Conservation (phyloP, 805 yeast species). For the Candida cerambycidarum region DNA sequence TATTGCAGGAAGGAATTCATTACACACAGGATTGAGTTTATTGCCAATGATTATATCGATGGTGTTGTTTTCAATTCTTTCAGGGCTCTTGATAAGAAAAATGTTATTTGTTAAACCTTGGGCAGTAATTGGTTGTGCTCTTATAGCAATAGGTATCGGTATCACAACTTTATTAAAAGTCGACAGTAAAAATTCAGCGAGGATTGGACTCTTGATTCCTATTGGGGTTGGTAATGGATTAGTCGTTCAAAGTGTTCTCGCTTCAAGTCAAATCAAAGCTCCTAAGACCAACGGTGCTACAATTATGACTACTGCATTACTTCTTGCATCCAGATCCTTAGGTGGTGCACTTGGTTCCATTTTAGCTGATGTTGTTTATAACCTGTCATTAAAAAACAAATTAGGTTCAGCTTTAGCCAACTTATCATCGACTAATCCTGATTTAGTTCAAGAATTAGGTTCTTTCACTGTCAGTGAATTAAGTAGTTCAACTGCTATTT, state of each 20-base stretch:
- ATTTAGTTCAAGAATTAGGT: slow-evolving; percentile 9
- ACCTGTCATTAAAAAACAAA: slow-evolving; percentile 9
- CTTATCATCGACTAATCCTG: slow-evolving; percentile 10
- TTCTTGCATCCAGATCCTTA: slow-evolving; percentile 45
- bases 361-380: slow-evolving; percentile 12
- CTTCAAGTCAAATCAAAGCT: slow-evolving; percentile 48
- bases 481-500: slow-evolving; percentile 6
- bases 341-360: slow-evolving; percentile 46
- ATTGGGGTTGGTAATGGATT: slow-evolving; percentile 51
- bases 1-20: slow-evolving; percentile 39
- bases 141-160: slow-evolving; percentile 44
- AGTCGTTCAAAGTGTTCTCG: slow-evolving; percentile 44
- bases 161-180: slow-evolving; percentile 39
- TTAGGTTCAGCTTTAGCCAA: slow-evolving; percentile 9
- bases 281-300: slow-evolving; percentile 52
- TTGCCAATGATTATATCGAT: slow-evolving; percentile 44
- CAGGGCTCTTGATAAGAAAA: slow-evolving; percentile 40
- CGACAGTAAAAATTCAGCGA: slow-evolving; percentile 32
- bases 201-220: slow-evolving; percentile 47
- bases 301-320: slow-evolving; percentile 46
- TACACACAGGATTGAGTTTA: slow-evolving; percentile 46
- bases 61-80: slow-evolving; percentile 32
- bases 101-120: slow-evolving; percentile 44
- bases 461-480: slow-evolving; percentile 5
- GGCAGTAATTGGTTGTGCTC: slow-evolving; percentile 26